Evolutionary conservation across 2,329 filamentous ascomycete species (phyloP).

Genomic region (Aspergillus costaricaensis): DNA sequence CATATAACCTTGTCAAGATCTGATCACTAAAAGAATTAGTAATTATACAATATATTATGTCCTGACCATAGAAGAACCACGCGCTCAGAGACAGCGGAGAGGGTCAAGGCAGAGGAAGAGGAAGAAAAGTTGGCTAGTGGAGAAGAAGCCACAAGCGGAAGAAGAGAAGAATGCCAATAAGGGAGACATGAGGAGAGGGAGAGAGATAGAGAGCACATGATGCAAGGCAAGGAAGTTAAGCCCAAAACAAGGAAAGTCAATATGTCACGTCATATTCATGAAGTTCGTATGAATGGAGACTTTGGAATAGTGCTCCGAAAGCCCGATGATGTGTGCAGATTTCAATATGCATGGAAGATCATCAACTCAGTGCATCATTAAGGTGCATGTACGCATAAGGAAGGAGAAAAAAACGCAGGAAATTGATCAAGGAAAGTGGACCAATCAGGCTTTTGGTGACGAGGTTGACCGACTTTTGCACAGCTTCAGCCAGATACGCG

Average conservation of each 20-base stretch:
- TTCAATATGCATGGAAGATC: conserved; percentile 16
- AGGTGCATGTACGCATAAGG: neutral
- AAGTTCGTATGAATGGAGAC: conserved; percentile 14
- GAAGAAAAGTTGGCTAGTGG: neutral
- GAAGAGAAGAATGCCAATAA: neutral
- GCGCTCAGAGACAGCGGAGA: conserved; percentile 6
- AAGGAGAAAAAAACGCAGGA: neutral
- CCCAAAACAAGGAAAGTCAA: conserved; percentile 7
- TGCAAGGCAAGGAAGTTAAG: neutral
- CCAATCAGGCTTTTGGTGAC: conserved; percentile 14
- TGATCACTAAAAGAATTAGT: conserved; percentile 5
- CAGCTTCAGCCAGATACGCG: conserved; percentile 5
- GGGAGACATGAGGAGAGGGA: neutral
- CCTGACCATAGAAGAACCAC: conserved; percentile 17
- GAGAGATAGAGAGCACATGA: conserved; percentile 1
- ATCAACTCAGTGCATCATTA: conserved; percentile 20
- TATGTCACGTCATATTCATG: conserved; percentile 12
- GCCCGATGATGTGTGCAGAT: conserved; percentile 9
- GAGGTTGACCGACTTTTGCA: conserved; percentile 1
- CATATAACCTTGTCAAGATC: conserved; percentile 9
- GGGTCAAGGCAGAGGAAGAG: neutral
- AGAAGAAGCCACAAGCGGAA: neutral
- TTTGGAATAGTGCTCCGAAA: conserved; percentile 1
- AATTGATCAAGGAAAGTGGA: conserved; percentile 15
- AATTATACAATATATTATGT: conserved; percentile 14